Evolutionary conservation across 139 green algal species (phyloP).

Genomic region (Tetraselmis striata): DNA sequence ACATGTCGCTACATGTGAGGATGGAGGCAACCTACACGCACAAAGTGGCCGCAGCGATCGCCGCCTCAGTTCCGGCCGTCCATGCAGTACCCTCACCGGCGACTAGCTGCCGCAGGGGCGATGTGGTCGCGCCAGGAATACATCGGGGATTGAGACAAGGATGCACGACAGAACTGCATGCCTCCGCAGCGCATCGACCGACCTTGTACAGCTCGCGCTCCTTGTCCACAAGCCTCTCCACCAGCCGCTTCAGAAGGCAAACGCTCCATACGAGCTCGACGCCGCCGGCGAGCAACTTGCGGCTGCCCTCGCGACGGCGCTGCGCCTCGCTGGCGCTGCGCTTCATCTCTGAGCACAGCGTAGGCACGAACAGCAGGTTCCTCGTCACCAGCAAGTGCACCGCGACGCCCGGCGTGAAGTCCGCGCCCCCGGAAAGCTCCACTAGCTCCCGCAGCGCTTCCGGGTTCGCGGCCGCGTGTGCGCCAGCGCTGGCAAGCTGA

Average conservation of each 20-base stretch:
- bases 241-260: background rate
- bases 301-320: background rate
- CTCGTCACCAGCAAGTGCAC: background rate
- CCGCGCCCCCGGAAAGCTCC: background rate
- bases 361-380: background rate
- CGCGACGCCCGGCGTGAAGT: background rate
- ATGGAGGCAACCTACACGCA: background rate
- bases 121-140: too few relatives aligned
- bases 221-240: background rate
- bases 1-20: background rate
- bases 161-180: too few relatives aligned
- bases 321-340: background rate
- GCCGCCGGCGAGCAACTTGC: background rate
- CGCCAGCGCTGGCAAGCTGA: background rate
- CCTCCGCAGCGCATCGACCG: too few relatives aligned
- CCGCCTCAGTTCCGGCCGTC: too few relatives aligned
- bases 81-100: too few relatives aligned
- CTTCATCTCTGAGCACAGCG: background rate
- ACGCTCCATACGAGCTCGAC: background rate
- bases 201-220: background rate
- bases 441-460: background rate
- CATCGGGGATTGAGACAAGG: too few relatives aligned
- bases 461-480: background rate
- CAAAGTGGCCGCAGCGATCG: too few relatives aligned
- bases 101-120: too few relatives aligned